Percentiles rank a stretch among this genome's conserved stretches.
phyloP scores from a whole-genome alignment of 192 early-diverging fungal genomes.

The Spizellomyces punctatus region DNA sequence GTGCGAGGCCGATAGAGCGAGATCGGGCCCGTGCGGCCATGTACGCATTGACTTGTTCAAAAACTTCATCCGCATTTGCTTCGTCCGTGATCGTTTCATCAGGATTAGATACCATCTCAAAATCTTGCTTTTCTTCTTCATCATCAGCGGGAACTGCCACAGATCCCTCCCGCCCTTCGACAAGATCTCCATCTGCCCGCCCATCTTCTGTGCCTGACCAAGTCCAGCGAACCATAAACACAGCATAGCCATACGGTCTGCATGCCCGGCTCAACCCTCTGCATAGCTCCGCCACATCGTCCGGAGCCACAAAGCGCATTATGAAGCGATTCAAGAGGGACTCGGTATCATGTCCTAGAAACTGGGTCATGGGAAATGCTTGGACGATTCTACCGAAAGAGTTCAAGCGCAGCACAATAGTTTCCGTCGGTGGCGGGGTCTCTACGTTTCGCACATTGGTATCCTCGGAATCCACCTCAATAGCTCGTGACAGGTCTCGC shows the following conservation, averaged over 20 bases:
- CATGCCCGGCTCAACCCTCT: conserved; percentile 25
- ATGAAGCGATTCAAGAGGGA: conserved; percentile 36
- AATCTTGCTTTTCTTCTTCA: not conserved
- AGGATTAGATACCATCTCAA: not conserved
- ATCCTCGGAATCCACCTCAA: not conserved
- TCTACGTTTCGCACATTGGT: not conserved
- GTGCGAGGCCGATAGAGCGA: not conserved
- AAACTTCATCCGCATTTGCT: no score
- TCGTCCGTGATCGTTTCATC: no score
- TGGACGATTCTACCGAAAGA: conserved; percentile 37
- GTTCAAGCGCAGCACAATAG: conserved; percentile 31
- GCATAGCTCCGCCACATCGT: conserved; percentile 32
- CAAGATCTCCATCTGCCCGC: not conserved
- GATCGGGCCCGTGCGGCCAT: no score
- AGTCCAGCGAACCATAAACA: conserved; percentile 40
- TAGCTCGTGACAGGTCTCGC: conserved; percentile 7
- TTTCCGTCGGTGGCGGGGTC: not conserved
- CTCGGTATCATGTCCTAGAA: conserved; percentile 24
- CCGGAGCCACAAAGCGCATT: conserved; percentile 35
- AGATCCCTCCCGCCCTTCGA: not conserved
- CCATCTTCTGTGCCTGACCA: conserved; percentile 23
- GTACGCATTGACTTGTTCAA: no score
- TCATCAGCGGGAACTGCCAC: not conserved
- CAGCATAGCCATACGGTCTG: conserved; percentile 26
- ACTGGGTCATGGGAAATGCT: conserved; percentile 30